These are phyloP conservation scores for Aspergillus flavus DNA, from an alignment of 2,329 filamentous ascomycete species.

Conservation along the genomic window DNA sequence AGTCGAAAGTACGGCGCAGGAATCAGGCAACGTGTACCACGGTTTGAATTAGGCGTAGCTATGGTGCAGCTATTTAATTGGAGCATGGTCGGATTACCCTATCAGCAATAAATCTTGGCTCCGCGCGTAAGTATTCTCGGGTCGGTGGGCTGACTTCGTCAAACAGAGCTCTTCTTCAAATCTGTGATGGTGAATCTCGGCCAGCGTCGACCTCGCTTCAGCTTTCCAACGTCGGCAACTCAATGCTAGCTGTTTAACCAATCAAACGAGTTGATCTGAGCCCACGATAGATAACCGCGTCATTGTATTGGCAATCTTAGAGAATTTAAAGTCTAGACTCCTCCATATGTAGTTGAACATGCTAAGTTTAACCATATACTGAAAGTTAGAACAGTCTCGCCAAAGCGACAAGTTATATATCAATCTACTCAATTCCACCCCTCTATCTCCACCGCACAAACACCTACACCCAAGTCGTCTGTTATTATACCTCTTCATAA, in stretches of 20 bases:
- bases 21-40: too few relatives aligned
- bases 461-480: not conserved
- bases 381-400: not conserved
- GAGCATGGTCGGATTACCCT: not conserved
- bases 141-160: not conserved
- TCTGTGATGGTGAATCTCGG: not conserved
- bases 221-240: not conserved
- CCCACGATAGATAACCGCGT: too few relatives aligned
- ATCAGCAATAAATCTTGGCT: not conserved
- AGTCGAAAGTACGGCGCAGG: too few relatives aligned
- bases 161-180: not conserved
- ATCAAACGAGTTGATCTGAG: not conserved
- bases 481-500: not conserved
- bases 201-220: not conserved
- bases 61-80: not conserved
- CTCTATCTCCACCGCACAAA: not conserved
- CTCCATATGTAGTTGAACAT: not conserved
- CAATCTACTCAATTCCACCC: not conserved
- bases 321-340: not conserved
- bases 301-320: not conserved
- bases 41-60: too few relatives aligned
- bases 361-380: not conserved
- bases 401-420: not conserved
- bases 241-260: not conserved
- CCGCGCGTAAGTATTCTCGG: slow-evolving; percentile 22